Evolutionary conservation across 345 rosid genomes (phyloP), one percentile per base, ranked within the genome.

Genomic region (Pugionium cornutum): DNA sequence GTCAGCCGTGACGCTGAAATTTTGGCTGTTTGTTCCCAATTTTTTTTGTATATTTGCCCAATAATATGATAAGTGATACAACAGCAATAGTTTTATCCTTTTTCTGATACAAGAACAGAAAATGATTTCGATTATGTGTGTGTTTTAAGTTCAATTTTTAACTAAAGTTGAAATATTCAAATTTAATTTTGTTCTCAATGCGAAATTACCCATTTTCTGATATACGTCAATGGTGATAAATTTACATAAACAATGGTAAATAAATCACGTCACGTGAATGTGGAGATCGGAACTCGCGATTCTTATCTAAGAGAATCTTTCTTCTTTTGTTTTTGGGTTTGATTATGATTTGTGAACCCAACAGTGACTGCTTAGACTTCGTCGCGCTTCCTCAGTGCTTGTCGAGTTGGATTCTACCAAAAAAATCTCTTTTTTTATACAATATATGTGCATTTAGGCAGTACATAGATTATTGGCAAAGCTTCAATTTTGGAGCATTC

Each of bases 301-400:
- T 59, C 67, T 58, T 49, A 65, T 51, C 60, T 11, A 28, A 58
- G 55, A 32, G 61, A 72, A 66, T 66, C 44, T 44, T 57, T 66
- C 10, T 1, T 2, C 4, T 42, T 30, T 42, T 37, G 1, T 7
- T 2, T 53, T 52, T 26, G 29, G n/a, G 36, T 50, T 8, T 58
- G 76, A 58, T 70, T 37, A 54, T 42, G 45, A 46, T 62, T 49
- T 48, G 68, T 64, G 68, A 65, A 66, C 52, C 66, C 54, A 72
- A 30, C 50, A 65, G 41, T 66, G 62, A 66, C 66, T 35, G 43
- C n/a, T 72, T 64, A 45, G 68, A 48, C 31, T 29, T 55, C 47
- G 48, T 43, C 64, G 70, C 60, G 44, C 67, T 57, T 33, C 50
- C 35, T 51, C 45, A 43, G 61, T 59, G 66, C 44, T 72, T 58